Evolutionary conservation across 2,329 filamentous ascomycete species (phyloP).

Genomic region (Alternaria alternata): DNA sequence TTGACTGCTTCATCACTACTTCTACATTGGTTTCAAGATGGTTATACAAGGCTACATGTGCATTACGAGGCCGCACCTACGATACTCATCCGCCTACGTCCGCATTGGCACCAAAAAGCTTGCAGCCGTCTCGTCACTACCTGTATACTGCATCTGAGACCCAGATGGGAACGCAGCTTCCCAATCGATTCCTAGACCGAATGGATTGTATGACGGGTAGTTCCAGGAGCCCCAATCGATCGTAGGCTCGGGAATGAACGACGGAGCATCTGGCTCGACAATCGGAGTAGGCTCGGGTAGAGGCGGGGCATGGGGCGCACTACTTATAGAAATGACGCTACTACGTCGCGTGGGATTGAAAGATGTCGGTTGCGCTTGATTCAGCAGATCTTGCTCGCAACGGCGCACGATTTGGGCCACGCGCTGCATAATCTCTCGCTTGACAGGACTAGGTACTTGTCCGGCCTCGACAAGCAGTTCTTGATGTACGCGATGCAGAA

Average conservation of each 20-base stretch:
- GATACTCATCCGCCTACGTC: constrained; percentile 1
- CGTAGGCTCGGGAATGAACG: constrained; percentile 11
- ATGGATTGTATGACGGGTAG: constrained; percentile 11
- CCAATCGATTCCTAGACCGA: constrained; percentile 34
- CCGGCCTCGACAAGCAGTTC: constrained; percentile 40
- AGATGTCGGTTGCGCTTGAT: constrained; percentile 11
- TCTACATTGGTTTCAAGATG: not conserved
- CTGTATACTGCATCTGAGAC: constrained; percentile 6
- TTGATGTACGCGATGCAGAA: constrained; percentile 44
- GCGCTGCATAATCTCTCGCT: constrained; percentile 38
- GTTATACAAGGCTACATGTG: not conserved
- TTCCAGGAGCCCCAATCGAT: constrained; percentile 14
- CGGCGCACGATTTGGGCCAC: constrained; percentile 40
- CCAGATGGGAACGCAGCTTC: constrained; percentile 26
- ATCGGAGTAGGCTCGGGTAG: not conserved
- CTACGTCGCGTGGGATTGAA: constrained; percentile 3
- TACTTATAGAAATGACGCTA: constrained; percentile 9
- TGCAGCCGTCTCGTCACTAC: constrained; percentile 2
- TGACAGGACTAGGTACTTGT: constrained; percentile 27
- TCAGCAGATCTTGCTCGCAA: constrained; percentile 37
- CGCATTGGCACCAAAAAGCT: constrained; percentile 16
- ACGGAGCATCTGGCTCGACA: not conserved
- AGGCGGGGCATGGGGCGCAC: constrained; percentile 9
- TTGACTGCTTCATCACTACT: not conserved
- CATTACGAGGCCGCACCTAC: not conserved